These are phyloP conservation scores for Aspergillus arachidicola DNA, from an alignment of 2,329 filamentous ascomycete genomes.

Conservation along the genomic window DNA sequence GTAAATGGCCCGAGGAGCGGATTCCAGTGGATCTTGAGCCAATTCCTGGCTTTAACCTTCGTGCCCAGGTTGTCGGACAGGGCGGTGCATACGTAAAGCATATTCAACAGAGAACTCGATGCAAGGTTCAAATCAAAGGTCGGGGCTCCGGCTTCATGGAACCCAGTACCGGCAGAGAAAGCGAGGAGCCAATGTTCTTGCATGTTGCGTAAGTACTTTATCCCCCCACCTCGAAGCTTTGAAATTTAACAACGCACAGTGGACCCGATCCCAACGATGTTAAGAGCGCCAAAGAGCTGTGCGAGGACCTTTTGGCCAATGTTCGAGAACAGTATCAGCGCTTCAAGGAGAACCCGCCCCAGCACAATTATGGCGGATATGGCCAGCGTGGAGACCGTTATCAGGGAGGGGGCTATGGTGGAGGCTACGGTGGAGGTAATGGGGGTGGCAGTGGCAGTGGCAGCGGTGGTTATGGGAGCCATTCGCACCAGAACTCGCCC, in stretches of 20 bases:
- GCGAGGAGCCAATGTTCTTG: slow-evolving; percentile 94
- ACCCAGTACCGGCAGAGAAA: slow-evolving; percentile 81
- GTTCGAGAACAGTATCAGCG: slow-evolving; percentile 88
- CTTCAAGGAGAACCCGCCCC: slow-evolving; percentile 80
- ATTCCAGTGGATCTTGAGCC: slow-evolving; percentile 90
- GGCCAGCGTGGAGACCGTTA: slow-evolving; percentile 55
- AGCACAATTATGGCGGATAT: slow-evolving; percentile 62
- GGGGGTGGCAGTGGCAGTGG: slow-evolving; percentile 22
- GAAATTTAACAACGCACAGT: slow-evolving; percentile 53
- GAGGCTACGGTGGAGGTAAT: slow-evolving; percentile 36
- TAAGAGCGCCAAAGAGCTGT: slow-evolving; percentile 81
- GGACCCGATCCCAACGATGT: slow-evolving; percentile 88
- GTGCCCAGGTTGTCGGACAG: slow-evolving; percentile 92
- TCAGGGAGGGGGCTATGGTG: slow-evolving; percentile 46
- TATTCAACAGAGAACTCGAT: slow-evolving; percentile 92
- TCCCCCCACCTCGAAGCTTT: background rate
- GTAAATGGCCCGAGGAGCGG: slow-evolving; percentile 98
- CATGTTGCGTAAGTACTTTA: slow-evolving; percentile 74
- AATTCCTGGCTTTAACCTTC: slow-evolving; percentile 90
- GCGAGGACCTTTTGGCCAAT: slow-evolving; percentile 81
- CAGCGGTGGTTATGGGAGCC: slow-evolving; percentile 37
- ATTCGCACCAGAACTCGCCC: slow-evolving; percentile 43
- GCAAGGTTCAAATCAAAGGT: slow-evolving; percentile 97
- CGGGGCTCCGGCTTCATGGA: slow-evolving; percentile 94
- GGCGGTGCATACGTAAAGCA: slow-evolving; percentile 97